Conservation (phyloP, 306 rosid genomes). For the Cicer arietinum region DNA sequence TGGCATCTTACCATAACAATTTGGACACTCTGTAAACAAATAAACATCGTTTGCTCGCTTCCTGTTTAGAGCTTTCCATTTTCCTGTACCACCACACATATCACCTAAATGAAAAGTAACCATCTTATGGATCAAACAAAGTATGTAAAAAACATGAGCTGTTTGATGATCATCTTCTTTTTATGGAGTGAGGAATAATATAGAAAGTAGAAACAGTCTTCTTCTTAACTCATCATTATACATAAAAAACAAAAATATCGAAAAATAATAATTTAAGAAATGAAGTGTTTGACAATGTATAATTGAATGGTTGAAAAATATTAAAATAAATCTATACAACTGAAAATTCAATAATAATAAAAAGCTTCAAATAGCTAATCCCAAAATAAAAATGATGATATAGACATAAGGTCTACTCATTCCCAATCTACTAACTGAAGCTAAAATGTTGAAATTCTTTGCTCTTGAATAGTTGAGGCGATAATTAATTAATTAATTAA, state of each 20-base stretch:
- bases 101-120: slow-evolving; percentile 74
- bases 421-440: too few species aligned
- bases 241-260: too few species aligned
- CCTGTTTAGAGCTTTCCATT: slow-evolving; percentile 98
- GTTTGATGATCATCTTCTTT: slow-evolving; percentile 19
- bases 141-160: not conserved
- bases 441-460: too few species aligned
- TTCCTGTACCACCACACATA: slow-evolving; percentile 99
- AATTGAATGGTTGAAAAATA: too few species aligned
- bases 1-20: slow-evolving; percentile 79
- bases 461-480: not conserved
- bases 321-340: too few species aligned
- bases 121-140: slow-evolving; percentile 43
- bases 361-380: too few species aligned
- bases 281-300: too few species aligned
- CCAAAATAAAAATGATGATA: too few species aligned
- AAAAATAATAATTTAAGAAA: too few species aligned
- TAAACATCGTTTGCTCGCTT: slow-evolving; percentile 94
- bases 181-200: not conserved
- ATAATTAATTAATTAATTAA: not conserved
- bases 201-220: not conserved
- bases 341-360: too few species aligned
- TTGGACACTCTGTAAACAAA: slow-evolving; percentile 95
- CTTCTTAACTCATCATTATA: not conserved
- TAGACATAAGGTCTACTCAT: too few species aligned